Percentiles rank a stretch among this genome's conserved stretches.
Evolutionary conservation across 192 early-diverging fungal species (phyloP).

Genomic region (Coemansia sp.): DNA sequence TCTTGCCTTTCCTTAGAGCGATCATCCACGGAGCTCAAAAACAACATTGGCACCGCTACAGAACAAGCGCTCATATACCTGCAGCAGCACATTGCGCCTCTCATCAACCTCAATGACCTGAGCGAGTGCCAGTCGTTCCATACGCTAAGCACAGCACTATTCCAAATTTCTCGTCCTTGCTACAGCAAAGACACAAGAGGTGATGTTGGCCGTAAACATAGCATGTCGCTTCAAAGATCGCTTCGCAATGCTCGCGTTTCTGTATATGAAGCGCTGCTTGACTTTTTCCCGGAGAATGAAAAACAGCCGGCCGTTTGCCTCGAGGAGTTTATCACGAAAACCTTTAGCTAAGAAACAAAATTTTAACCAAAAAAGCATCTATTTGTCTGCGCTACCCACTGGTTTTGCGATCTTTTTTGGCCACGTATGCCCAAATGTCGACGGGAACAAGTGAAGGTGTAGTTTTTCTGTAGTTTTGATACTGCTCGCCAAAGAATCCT

Average conservation of each 20-base stretch:
- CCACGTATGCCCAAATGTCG: not conserved
- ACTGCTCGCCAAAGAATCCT: conserved; percentile 83
- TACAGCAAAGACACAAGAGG: not conserved
- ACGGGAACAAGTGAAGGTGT: conserved; percentile 75
- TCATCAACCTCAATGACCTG: conserved; percentile 66
- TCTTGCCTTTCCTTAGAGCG: not conserved
- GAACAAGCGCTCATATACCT: conserved; percentile 75
- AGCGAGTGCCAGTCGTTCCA: conserved; percentile 46
- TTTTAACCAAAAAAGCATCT: not conserved
- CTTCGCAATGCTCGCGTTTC: conserved; percentile 29
- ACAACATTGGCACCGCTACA: conserved; percentile 10
- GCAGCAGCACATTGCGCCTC: conserved; percentile 66
- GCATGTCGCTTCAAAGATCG: conserved; percentile 7
- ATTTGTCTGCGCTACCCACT: not conserved
- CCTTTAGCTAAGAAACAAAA: not conserved
- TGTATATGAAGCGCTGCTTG: conserved; percentile 44
- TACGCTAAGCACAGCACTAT: conserved; percentile 51
- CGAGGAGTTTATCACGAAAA: conserved; percentile 16
- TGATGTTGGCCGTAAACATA: not conserved
- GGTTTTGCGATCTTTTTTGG: conserved; percentile 3
- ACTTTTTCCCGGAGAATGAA: conserved; percentile 35
- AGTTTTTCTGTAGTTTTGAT: conserved; percentile 65
- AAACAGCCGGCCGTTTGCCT: conserved; percentile 37
- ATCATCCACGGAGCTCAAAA: not conserved
- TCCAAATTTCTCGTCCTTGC: conserved; percentile 22